A percentile compares a stretch with the other conserved stretches of the same genome.
phyloP scores from a whole-genome alignment of 345 rosid species.

The Gossypium australe region DNA sequence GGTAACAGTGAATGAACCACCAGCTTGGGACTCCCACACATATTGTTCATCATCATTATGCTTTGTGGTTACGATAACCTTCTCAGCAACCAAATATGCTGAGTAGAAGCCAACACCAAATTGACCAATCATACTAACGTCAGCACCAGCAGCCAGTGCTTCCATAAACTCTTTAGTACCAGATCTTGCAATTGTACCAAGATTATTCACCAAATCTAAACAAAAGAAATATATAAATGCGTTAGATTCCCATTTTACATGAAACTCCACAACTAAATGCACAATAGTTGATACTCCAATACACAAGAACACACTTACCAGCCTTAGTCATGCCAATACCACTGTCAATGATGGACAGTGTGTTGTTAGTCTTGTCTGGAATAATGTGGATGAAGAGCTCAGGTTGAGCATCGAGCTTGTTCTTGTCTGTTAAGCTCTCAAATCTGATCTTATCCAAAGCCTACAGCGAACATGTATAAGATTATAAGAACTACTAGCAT shows the following conservation, averaged over 20 bases:
- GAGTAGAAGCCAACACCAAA: constrained; percentile 89
- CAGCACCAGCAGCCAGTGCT: constrained; percentile 83
- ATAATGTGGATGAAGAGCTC: constrained; percentile 79
- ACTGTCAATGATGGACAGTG: constrained; percentile 65
- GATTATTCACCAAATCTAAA: constrained; percentile 80
- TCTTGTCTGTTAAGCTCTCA: constrained; percentile 85
- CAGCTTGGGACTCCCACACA: constrained; percentile 92
- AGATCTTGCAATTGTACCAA: constrained; percentile 85
- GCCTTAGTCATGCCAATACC: constrained; percentile 91
- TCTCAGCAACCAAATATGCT: constrained; percentile 76
- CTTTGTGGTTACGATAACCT: constrained; percentile 66
- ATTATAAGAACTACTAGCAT: not conserved
- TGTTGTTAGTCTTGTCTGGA: constrained; percentile 65
- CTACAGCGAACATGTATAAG: constrained; percentile 19
- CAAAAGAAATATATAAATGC: not conserved
- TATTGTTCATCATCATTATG: constrained; percentile 90
- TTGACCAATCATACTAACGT: constrained; percentile 89
- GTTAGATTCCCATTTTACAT: not conserved
- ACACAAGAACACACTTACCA: constrained; percentile 32
- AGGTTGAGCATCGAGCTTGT: constrained; percentile 78
- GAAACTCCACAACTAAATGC: not conserved
- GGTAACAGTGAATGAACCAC: constrained; percentile 81
- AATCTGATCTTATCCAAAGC: constrained; percentile 85
- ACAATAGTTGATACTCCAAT: not conserved
- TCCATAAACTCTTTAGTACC: constrained; percentile 92